phyloP scores from a whole-genome alignment of 768 basidiomycete species.

The Termitomyces sp. region DNA sequence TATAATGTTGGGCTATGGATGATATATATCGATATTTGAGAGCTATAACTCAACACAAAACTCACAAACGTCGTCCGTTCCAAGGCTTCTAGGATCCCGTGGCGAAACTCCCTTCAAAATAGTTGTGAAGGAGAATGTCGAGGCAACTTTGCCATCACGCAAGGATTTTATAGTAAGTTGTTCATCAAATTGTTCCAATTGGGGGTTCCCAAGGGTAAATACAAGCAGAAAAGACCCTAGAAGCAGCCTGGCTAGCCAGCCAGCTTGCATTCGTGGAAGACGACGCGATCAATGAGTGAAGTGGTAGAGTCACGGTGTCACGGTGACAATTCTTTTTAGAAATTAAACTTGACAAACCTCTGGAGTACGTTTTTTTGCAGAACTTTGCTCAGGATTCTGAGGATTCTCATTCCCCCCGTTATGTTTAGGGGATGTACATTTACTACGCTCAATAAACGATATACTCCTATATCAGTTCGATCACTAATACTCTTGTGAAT shows the following conservation, averaged over 20 bases:
- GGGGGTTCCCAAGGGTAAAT: background rate
- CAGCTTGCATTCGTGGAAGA: slow-evolving; percentile 14
- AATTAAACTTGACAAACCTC: background rate
- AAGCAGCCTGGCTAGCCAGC: slow-evolving; percentile 15
- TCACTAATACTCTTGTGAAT: background rate
- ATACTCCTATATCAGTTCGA: background rate
- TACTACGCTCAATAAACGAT: background rate
- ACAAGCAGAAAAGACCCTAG: slow-evolving; percentile 9
- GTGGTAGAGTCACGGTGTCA: slow-evolving; percentile 1
- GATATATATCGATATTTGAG: background rate
- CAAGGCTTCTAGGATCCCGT: slow-evolving; percentile 49
- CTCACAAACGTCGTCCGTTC: slow-evolving; percentile 47
- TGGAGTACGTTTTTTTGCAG: too few relatives aligned
- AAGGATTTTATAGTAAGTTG: slow-evolving; percentile 47
- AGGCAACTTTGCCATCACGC: slow-evolving; percentile 77
- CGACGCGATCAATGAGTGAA: slow-evolving; percentile 1
- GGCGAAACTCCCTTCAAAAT: slow-evolving; percentile 50
- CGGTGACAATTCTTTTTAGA: background rate
- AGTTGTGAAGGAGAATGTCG: slow-evolving; percentile 80
- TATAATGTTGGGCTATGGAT: slow-evolving; percentile 74
- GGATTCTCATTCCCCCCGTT: background rate
- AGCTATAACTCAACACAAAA: background rate
- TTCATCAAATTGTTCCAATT: slow-evolving; percentile 47
- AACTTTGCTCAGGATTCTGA: background rate
- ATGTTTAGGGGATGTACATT: background rate